Evolutionary conservation across 768 basidiomycete genomes (phyloP), one percentile per base, ranked within the genome.

Genomic region (Flagelloscypha sp.): DNA sequence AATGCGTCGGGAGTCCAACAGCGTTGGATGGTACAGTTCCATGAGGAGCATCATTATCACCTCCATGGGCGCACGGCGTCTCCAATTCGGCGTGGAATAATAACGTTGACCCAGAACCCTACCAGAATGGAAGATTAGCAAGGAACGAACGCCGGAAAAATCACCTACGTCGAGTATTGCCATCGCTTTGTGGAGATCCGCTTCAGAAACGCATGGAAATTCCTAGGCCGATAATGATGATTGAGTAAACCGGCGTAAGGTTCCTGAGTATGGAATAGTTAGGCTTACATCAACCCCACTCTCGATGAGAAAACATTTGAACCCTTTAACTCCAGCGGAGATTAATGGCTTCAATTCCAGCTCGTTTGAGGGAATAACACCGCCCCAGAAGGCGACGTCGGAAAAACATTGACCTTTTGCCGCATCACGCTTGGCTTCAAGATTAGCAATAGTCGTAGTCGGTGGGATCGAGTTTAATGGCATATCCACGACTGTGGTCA

Each of bases 401-500:
- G 75, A 74, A 56, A 74, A 75, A 48, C 80, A 84, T 49, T 90
- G 80, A 2, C 74, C 76, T 32, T 56, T 48, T 3, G 94, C 88
- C 1, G 80, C 84, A 8, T 55, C 51, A 5, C 76, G 70, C 63
- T 98, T 98, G 18, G 62, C 48, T 30, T 74, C 59, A 7, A 98
- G 68, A 50, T 94, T 78, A 5, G 61, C 61, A 6, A 89, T 71
- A 0, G 88, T 92, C 2, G 89, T 93, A 1, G 95, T 97, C 0
- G 95, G 90, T 1, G 94, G 94, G 36, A 98, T 86, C 2, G 92
- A 94, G 57, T 99, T 97, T 36, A 99, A 66, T 2, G 94, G 95
- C 94, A 98, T 99, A 60, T 98, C 95, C 21, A 97, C 81, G 15
- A 98, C 65, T 5, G 89, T 88, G 6, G 93, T 97, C n/a, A 97